Base-by-base conservation (phyloP, 345 rosid species). In the Toxicodendron radicans region DNA sequence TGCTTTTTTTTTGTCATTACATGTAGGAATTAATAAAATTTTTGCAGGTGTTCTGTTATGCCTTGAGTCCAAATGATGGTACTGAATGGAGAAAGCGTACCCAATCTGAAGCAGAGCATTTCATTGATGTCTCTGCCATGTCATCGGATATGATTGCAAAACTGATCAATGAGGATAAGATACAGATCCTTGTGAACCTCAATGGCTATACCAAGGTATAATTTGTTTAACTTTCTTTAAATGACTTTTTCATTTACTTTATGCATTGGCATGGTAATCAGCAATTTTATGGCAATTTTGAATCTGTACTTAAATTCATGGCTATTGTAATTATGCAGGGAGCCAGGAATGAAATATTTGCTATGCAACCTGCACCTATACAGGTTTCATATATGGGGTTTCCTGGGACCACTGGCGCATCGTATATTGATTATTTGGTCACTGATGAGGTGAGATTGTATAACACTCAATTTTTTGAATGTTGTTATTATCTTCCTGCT, bases 351-450 rank as follows among this genome's bases (percentile, higher is more conserved):
- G 99, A 95, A 83, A 88, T 93, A 74, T 95, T 95, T 84, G 92
- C 99, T 10, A 91, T 95, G 98, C 95, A 87, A 84, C 99, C 99
- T 73, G 97, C 97, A 58, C 99, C 99, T 11, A 84, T 95, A 60
- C 99, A 95, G 77, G 92, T 93, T 80, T 95, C 99, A 17, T 95
- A 95, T 79, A 95, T 95, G 99, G 99, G 99, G 58, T 95, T 95
- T 82, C 99, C 99, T 18, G 98, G 98, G 73, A 95, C 99, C 20
- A 95, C 99, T 0, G 99, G 99, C 20, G 99, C 99, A 18, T 69
- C 92, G 66, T 95, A 93, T 78, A 93, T 95, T 53, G 89, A 96
- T 80, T 96, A 96, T 80, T 87, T 96, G 85, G 97, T 96, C 72
- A 96, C 97, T 63, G 99, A 96, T 78, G 98, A 92, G 98, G 99